Evolutionary conservation across 2,329 filamentous ascomycete species (phyloP), one percentile per base, ranked within the genome.

Genomic region (Monosporascus sp.): DNA sequence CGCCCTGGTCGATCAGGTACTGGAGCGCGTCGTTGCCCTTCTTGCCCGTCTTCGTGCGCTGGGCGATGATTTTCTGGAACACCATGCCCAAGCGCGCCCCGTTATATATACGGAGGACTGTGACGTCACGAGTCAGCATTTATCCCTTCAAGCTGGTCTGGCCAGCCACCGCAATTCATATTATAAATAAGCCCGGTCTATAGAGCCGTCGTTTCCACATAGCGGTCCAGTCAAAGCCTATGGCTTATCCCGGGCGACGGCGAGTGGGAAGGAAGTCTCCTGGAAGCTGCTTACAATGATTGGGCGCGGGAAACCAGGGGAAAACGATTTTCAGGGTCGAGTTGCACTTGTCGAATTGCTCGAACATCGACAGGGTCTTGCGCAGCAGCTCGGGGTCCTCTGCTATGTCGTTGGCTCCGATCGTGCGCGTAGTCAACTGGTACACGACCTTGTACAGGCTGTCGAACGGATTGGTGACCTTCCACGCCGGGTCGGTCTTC

Each of bases 371-470:
- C 15, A 82, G 67, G 2, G 72, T 74, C 38, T 70, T 65, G n/a
- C 64, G 65, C 3, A 79, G 59, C 20, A 78, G 60, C 6, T 56
- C 57, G 0, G 71, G 69, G 48, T 78, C 68, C 3, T 78, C 69
- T 15, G 79, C 80, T 25, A 84, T 74, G 42, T 84, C 81, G 34
- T 74, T 68, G 49, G 73, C 73, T 6, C 77, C 80, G 1, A 83
- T 70, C 5, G 74, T 78, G 14, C 81, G 74, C 68, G 83, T 81
- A 4, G 79, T 83, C n/a, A 84, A 70, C 60, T 76, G 72, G 63
- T 78, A 84, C 1, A 83, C 71, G 51, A 80, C 68, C 6, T 69
- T 63, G 60, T 81, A 81, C 47, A 83, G 68, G 60, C 72, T 71
- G 37, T 80, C 72, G 59, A 83, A 83, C 0, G 80, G 79, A 55